Conservation (phyloP, 768 basidiomycete genomes). For the Leccinum truebloodii region DNA sequence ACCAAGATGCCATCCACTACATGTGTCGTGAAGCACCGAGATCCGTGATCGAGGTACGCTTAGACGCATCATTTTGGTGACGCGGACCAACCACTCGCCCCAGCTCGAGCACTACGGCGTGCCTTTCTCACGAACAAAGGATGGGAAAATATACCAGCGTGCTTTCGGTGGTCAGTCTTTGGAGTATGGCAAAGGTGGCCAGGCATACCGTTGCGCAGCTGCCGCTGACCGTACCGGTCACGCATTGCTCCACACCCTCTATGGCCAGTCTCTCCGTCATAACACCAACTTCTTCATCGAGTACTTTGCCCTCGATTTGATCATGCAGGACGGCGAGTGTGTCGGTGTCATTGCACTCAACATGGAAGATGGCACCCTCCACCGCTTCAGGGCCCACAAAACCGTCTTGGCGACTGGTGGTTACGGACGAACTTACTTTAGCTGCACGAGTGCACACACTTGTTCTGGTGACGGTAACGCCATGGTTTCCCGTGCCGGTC, state of each 20-base stretch:
- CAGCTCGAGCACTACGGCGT: constrained; percentile 99
- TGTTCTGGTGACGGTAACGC: constrained; percentile 99
- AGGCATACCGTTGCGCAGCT: constrained; percentile 98
- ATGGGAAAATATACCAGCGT: constrained; percentile 99
- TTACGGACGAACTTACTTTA: constrained; percentile 97
- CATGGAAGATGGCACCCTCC: constrained; percentile 99
- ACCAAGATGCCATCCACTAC: constrained; percentile 99
- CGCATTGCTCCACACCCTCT: constrained; percentile 97
- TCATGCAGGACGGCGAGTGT: constrained; percentile 99
- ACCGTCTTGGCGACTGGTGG: constrained; percentile 98
- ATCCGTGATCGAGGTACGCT: constrained; percentile 83
- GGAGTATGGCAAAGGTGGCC: constrained; percentile 96
- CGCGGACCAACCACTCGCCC: constrained; percentile 1
- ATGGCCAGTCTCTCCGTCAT: constrained; percentile 98
- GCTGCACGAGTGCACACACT: constrained; percentile 97
- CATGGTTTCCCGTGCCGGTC: constrained; percentile 95
- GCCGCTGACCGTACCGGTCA: constrained; percentile 99
- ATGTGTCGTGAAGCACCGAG: constrained; percentile 98
- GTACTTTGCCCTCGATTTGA: constrained; percentile 98
- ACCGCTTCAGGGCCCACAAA: constrained; percentile 98
- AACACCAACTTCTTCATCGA: constrained; percentile 99
- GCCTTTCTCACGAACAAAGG: constrained; percentile 97
- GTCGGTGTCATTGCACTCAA: constrained; percentile 99
- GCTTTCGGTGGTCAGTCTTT: constrained; percentile 98
- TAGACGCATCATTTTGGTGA: not conserved